These are phyloP conservation scores for Colletotrichum lini DNA, from an alignment of 2,329 filamentous ascomycete genomes.

Conservation along the genomic window DNA sequence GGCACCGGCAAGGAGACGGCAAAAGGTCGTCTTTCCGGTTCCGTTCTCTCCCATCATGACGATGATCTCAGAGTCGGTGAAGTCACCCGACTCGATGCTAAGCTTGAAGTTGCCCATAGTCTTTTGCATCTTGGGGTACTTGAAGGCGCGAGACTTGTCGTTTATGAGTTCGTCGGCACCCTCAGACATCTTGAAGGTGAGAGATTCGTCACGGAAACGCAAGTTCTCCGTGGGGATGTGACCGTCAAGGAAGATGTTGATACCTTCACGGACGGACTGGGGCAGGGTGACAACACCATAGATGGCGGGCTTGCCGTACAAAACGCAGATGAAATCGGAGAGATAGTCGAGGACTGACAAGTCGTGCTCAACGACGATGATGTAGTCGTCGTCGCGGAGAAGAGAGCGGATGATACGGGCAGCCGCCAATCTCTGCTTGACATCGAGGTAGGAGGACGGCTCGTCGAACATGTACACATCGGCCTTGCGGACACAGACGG, in stretches of 20 bases:
- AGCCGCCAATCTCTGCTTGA: constrained; percentile 97
- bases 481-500: constrained; percentile 94
- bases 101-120: constrained; percentile 91
- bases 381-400: constrained; percentile 89
- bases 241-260: constrained; percentile 99
- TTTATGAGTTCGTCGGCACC: constrained; percentile 88
- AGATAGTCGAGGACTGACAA: constrained; percentile 98
- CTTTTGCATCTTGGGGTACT: constrained; percentile 93
- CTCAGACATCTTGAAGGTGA: constrained; percentile 95
- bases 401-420: constrained; percentile 94
- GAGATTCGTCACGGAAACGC: constrained; percentile 96
- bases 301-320: constrained; percentile 94
- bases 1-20: constrained; percentile 92
- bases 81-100: constrained; percentile 83
- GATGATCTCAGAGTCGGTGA: constrained; percentile 98
- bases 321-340: constrained; percentile 97
- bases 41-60: constrained; percentile 99
- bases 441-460: constrained; percentile 98
- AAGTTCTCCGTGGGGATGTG: constrained; percentile 99
- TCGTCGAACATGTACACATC: constrained; percentile 99
- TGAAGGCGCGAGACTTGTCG: constrained; percentile 88
- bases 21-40: constrained; percentile 99
- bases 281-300: constrained; percentile 98
- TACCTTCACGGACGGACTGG: constrained; percentile 96
- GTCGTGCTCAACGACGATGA: constrained; percentile 99